Conservation (phyloP, 805 yeast species). For the Torulaspora franciscae region DNA sequence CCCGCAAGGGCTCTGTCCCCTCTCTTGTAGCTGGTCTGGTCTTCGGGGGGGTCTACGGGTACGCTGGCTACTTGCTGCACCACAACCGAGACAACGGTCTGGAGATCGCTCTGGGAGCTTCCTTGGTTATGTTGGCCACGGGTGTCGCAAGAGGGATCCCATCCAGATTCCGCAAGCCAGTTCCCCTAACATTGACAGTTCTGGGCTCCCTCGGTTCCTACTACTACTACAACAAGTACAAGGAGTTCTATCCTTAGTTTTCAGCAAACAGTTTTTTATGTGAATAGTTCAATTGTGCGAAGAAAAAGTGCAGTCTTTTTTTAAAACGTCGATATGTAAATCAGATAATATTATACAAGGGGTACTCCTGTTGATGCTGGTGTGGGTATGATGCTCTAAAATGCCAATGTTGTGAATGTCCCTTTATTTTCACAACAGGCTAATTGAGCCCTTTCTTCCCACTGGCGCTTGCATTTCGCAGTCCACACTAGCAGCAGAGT, state of each 20-base stretch:
- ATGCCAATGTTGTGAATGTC: not conserved
- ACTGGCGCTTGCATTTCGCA: constrained; percentile 4
- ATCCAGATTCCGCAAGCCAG: constrained; percentile 59
- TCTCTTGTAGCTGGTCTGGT: constrained; percentile 73
- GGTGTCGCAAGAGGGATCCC: constrained; percentile 68
- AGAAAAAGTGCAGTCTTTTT: not conserved
- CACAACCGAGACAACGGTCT: constrained; percentile 75
- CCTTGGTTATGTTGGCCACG: constrained; percentile 60
- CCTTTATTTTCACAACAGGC: constrained; percentile 10
- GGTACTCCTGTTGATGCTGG: not conserved
- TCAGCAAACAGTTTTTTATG: not conserved
- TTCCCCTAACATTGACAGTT: constrained; percentile 61
- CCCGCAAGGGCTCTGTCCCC: constrained; percentile 68
- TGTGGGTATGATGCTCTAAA: not conserved
- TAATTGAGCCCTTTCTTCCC: constrained; percentile 16
- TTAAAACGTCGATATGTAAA: not conserved
- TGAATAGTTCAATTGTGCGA: not conserved
- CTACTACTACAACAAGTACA: constrained; percentile 72
- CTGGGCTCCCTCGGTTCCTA: constrained; percentile 60
- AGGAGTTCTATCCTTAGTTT: constrained; percentile 52
- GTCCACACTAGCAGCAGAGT: constrained; percentile 20
- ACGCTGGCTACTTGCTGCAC: constrained; percentile 68
- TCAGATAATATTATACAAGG: constrained; percentile 1
- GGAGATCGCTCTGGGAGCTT: constrained; percentile 71
- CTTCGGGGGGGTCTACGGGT: constrained; percentile 55